Percentiles rank a stretch among this genome's conserved stretches.
Conservation (phyloP, 2,329 filamentous ascomycete genomes). For the Nectriaceae sp. region DNA sequence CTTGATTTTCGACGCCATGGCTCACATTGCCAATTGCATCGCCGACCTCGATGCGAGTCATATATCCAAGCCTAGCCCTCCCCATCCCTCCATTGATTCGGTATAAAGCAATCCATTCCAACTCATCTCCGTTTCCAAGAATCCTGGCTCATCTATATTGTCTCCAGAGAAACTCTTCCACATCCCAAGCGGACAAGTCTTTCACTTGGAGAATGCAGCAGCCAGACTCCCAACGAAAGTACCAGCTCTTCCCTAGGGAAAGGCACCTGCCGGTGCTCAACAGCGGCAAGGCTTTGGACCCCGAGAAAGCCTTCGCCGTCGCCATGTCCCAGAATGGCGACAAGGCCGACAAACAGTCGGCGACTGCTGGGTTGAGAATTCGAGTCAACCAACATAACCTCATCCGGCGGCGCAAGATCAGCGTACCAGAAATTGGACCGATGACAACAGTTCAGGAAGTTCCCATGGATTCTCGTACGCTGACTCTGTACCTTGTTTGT, state of each 20-base stretch:
- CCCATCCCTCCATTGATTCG: constrained; percentile 46
- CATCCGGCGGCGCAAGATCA: constrained; percentile 62
- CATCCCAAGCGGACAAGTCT: constrained; percentile 46
- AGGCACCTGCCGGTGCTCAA: constrained; percentile 45
- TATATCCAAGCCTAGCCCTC: constrained; percentile 53
- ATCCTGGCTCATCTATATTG: constrained; percentile 16
- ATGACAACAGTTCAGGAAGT: constrained; percentile 71
- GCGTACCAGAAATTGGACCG: constrained; percentile 64
- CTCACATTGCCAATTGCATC: constrained; percentile 64
- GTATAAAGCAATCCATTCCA: constrained; percentile 34
- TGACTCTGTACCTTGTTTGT: not conserved
- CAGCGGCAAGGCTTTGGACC: constrained; percentile 48
- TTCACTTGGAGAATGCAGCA: constrained; percentile 62
- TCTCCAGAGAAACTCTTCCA: constrained; percentile 23
- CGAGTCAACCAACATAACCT: constrained; percentile 61
- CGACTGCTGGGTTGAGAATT: constrained; percentile 47
- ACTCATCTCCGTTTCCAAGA: constrained; percentile 9
- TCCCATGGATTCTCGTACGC: constrained; percentile 71
- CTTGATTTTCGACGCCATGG: constrained; percentile 47
- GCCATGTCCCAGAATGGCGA: constrained; percentile 44
- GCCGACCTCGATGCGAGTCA: constrained; percentile 49
- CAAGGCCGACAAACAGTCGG: constrained; percentile 40
- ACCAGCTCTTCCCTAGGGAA: constrained; percentile 61
- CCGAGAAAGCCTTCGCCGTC: constrained; percentile 50
- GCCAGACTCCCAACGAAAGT: constrained; percentile 53